A percentile compares a stretch with the other conserved stretches of the same genome.
Conservation (phyloP, 352 stramenopile genomes). For the Pythium guiyangense region DNA sequence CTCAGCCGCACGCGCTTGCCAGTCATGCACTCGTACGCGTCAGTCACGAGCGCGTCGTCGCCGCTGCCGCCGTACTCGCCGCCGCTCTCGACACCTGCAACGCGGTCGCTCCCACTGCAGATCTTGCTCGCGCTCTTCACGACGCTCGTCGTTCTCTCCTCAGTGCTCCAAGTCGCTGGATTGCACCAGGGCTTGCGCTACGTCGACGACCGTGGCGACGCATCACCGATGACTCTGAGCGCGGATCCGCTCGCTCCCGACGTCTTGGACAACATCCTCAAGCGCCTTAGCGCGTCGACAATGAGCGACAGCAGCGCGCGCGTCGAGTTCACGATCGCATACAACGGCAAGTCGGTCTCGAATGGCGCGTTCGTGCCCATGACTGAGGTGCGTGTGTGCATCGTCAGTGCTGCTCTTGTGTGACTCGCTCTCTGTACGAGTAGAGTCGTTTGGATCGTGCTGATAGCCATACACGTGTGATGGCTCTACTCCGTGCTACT, state of each 20-base stretch:
- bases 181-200: slow-evolving; percentile 15
- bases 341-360: slow-evolving; percentile 14
- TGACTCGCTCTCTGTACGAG: neutral
- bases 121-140: slow-evolving; percentile 31
- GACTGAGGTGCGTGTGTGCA: slow-evolving; percentile 19
- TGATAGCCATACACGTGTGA: neutral
- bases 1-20: slow-evolving; percentile 15
- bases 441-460: neutral
- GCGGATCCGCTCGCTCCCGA: slow-evolving; percentile 7
- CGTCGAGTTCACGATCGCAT: slow-evolving; percentile 23
- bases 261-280: slow-evolving; percentile 10
- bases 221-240: neutral
- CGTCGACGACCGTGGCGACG: slow-evolving; percentile 5
- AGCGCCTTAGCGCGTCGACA: slow-evolving; percentile 4
- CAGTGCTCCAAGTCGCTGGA: slow-evolving; percentile 21
- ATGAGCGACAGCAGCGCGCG: neutral
- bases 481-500: neutral
- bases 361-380: slow-evolving; percentile 30
- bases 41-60: slow-evolving; percentile 9
- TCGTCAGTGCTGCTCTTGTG: neutral
- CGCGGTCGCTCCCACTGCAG: slow-evolving; percentile 23
- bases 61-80: slow-evolving; percentile 13
- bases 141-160: slow-evolving; percentile 20
- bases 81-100: slow-evolving; percentile 22
- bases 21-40: slow-evolving; percentile 17